Percentiles rank a stretch among this genome's conserved stretches.
These are phyloP conservation scores for Orbilia javanica DNA, from an alignment of 2,329 filamentous ascomycete species.

Conservation along the genomic window DNA sequence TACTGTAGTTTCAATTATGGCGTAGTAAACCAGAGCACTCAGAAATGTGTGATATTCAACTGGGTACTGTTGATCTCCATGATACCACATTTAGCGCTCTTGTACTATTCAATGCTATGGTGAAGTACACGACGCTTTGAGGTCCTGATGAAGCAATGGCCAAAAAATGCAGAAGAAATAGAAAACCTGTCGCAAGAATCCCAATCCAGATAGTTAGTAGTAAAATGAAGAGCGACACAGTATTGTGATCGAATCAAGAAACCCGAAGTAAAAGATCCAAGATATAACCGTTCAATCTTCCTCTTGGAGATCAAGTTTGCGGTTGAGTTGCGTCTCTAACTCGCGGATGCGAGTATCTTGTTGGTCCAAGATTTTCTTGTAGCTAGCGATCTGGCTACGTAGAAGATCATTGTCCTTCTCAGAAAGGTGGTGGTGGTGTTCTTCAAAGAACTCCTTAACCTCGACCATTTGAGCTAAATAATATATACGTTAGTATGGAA, in stretches of 20 bases:
- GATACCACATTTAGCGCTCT: background rate
- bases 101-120: background rate
- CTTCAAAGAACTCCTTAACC: conserved; percentile 17
- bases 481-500: background rate
- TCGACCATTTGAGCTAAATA: conserved; percentile 28
- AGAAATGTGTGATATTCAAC: background rate
- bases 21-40: background rate
- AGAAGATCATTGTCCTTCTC: conserved; percentile 22
- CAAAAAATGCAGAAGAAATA: background rate
- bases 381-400: background rate
- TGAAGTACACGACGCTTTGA: background rate
- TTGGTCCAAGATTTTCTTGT: background rate
- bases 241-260: no score
- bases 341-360: conserved; percentile 25
- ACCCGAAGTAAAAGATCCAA: background rate
- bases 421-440: conserved; percentile 25
- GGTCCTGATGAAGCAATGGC: background rate
- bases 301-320: background rate
- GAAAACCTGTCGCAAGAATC: background rate
- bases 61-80: background rate
- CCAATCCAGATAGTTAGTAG: background rate
- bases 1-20: background rate
- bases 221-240: no score
- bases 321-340: background rate
- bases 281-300: background rate